Evolutionary conservation across 2,329 filamentous ascomycete species (phyloP).

Genomic region (Colletotrichum plurivorum): DNA sequence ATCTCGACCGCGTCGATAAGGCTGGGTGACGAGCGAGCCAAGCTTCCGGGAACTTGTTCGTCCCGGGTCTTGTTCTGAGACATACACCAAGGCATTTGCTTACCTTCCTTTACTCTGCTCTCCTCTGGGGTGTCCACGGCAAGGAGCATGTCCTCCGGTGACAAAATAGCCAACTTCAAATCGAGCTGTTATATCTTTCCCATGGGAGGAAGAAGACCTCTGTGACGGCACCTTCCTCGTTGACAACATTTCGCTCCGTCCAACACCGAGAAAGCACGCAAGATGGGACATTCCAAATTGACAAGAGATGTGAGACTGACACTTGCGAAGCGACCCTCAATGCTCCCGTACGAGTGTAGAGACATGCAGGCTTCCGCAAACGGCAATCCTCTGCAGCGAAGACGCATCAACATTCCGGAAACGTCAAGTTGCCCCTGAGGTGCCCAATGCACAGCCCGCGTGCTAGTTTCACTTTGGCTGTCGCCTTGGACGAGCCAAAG

Average conservation of each 20-base stretch:
- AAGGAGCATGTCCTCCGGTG: too few species aligned
- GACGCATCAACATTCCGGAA: constrained; percentile 6
- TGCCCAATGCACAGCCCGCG: constrained; percentile 11
- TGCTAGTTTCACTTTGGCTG: constrained; percentile 15
- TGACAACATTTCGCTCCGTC: not conserved
- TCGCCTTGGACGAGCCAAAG: not conserved
- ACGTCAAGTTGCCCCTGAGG: constrained; percentile 22
- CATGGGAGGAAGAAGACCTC: not conserved
- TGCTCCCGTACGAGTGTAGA: constrained; percentile 14
- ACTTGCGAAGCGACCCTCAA: not conserved
- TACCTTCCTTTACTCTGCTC: not conserved
- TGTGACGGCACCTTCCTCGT: not conserved
- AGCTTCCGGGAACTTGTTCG: constrained; percentile 1
- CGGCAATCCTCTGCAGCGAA: not conserved
- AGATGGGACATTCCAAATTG: not conserved
- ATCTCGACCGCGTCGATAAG: not conserved
- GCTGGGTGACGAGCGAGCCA: not conserved
- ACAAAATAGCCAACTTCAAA: too few species aligned
- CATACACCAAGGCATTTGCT: not conserved
- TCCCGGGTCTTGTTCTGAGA: not conserved
- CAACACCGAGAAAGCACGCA: not conserved
- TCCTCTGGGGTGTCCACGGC: not conserved
- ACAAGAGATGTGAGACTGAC: not conserved
- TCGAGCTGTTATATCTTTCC: not conserved
- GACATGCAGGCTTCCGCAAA: constrained; percentile 1